Evolutionary conservation across 805 yeast genomes (phyloP).

Genomic region (Wickerhamiella qilinensis): DNA sequence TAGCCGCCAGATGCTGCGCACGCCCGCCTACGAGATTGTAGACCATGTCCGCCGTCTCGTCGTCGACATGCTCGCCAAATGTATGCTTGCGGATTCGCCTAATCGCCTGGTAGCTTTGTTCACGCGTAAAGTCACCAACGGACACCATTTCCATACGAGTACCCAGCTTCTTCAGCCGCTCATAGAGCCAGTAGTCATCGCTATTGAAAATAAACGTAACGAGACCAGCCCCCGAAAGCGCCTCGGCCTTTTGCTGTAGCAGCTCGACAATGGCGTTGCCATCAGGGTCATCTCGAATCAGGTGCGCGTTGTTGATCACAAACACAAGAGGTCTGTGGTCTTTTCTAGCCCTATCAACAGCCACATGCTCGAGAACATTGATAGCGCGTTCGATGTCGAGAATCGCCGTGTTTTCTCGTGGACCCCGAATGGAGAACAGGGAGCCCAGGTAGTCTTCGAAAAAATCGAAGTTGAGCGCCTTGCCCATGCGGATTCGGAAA

Average conservation of each 20-base stretch:
- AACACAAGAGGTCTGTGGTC: constrained; percentile 43
- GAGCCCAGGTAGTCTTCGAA: constrained; percentile 76
- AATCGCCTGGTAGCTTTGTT: constrained; percentile 40
- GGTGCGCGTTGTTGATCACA: constrained; percentile 58
- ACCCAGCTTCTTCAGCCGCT: constrained; percentile 51
- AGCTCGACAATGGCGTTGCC: constrained; percentile 56
- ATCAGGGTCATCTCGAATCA: constrained; percentile 60
- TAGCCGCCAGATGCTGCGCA: constrained; percentile 66
- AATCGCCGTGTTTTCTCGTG: constrained; percentile 69
- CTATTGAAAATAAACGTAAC: constrained; percentile 58
- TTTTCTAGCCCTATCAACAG: constrained; percentile 27
- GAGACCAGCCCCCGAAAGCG: constrained; percentile 56
- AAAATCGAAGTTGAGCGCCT: constrained; percentile 55
- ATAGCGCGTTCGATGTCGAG: constrained; percentile 74
- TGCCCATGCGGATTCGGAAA: constrained; percentile 59
- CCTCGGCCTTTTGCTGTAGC: constrained; percentile 70
- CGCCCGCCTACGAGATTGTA: constrained; percentile 68
- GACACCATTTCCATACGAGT: constrained; percentile 61
- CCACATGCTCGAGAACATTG: constrained; percentile 56
- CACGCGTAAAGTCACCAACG: constrained; percentile 40
- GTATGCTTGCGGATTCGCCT: constrained; percentile 28
- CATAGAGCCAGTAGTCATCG: constrained; percentile 81
- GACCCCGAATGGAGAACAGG: constrained; percentile 64
- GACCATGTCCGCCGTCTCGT: constrained; percentile 32
- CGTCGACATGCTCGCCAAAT: constrained; percentile 27